Percentiles rank a stretch among this genome's conserved stretches.
These are phyloP conservation scores for Russula virescens DNA, from an alignment of 768 basidiomycete species.

Conservation along the genomic window DNA sequence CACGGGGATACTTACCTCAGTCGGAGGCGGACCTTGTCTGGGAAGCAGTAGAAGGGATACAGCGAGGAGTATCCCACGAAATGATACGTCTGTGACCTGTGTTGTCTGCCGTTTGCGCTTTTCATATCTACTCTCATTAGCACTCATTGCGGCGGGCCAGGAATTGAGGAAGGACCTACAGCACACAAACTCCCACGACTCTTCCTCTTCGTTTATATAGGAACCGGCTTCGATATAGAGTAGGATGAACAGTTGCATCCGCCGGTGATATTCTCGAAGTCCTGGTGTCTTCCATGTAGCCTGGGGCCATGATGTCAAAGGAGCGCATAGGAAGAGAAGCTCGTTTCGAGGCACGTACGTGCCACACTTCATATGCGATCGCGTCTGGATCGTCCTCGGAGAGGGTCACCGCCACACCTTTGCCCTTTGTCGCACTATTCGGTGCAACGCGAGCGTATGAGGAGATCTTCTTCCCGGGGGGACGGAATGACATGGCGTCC, in stretches of 20 bases:
- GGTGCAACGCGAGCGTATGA: slow-evolving; percentile 63
- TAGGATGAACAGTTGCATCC: slow-evolving; percentile 92
- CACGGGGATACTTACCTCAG: slow-evolving; percentile 53
- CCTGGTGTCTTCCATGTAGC: slow-evolving; percentile 79
- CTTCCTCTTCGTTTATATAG: slow-evolving; percentile 91
- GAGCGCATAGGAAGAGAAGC: background rate
- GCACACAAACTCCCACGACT: slow-evolving; percentile 88
- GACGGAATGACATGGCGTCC: slow-evolving; percentile 75
- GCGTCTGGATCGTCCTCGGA: slow-evolving; percentile 51
- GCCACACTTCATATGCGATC: slow-evolving; percentile 85
- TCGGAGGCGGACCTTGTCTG: slow-evolving; percentile 81
- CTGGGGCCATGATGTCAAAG: slow-evolving; percentile 36
- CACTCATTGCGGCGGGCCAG: background rate
- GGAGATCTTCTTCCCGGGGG: slow-evolving; percentile 67
- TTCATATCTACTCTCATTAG: slow-evolving; percentile 59
- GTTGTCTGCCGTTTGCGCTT: slow-evolving; percentile 58
- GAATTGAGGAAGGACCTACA: slow-evolving; percentile 44
- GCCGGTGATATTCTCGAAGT: slow-evolving; percentile 84
- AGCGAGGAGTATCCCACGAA: slow-evolving; percentile 93
- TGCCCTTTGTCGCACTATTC: slow-evolving; percentile 46
- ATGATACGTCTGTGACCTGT: slow-evolving; percentile 65
- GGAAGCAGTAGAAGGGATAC: slow-evolving; percentile 94
- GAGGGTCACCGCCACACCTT: slow-evolving; percentile 40
- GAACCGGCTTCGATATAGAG: slow-evolving; percentile 95
- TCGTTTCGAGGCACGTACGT: slow-evolving; percentile 47